A percentile compares a stretch with the other conserved stretches of the same genome.
Evolutionary conservation across 305 asterid species (phyloP).

Genomic region (Fraxinus latifolia): DNA sequence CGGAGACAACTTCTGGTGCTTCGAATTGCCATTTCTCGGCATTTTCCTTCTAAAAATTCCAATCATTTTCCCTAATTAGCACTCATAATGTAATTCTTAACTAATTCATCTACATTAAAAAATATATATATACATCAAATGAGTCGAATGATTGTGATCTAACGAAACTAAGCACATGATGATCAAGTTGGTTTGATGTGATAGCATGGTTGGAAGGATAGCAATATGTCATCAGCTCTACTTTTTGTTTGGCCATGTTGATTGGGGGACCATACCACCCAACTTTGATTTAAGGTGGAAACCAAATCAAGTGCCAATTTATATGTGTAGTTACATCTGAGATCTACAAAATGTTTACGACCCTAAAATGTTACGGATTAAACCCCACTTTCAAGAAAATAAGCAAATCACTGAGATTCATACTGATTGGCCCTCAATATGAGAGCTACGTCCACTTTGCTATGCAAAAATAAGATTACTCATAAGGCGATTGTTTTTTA

Average conservation of each 20-base stretch:
- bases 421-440: neutral
- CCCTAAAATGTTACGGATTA: neutral
- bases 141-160: slow-evolving; percentile 37
- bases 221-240: slow-evolving; percentile 47
- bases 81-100: neutral
- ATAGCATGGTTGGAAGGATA: slow-evolving; percentile 50
- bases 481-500: neutral
- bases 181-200: slow-evolving; percentile 35
- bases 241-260: slow-evolving; percentile 30
- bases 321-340: neutral
- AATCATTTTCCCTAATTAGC: neutral
- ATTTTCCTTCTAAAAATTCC: slow-evolving; percentile 46
- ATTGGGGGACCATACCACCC: slow-evolving; percentile 60
- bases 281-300: neutral
- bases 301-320: slow-evolving; percentile 9
- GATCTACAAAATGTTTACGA: neutral
- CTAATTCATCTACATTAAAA: neutral
- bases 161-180: slow-evolving; percentile 49
- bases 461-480: neutral
- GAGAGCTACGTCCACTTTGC: neutral
- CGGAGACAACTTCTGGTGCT: slow-evolving; percentile 76
- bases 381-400: neutral
- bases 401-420: neutral
- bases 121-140: neutral
- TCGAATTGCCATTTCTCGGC: slow-evolving; percentile 66